Conservation (phyloP, 495 filamentous ascomycete species). For the Annulohypoxylon nitens region DNA sequence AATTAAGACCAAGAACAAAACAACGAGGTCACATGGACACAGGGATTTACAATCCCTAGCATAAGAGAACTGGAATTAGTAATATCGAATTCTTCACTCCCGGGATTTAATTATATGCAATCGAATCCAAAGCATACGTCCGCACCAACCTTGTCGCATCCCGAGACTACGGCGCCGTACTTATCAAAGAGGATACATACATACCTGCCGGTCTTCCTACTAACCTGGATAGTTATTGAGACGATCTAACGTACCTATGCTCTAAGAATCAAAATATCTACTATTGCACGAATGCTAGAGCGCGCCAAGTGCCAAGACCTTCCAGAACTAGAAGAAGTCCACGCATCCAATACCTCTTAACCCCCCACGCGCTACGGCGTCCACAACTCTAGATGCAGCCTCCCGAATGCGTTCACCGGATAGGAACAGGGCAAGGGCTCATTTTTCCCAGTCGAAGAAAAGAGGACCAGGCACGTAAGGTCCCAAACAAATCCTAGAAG, state of each 20-base stretch:
- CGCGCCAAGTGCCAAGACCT: slow-evolving; percentile 36
- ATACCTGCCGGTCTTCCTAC: no score
- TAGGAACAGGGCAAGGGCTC: slow-evolving; percentile 24
- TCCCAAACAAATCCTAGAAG: background rate
- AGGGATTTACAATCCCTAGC: slow-evolving; percentile 15
- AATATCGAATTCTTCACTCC: slow-evolving; percentile 8
- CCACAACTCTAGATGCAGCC: slow-evolving; percentile 18
- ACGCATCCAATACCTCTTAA: background rate
- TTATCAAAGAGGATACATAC: background rate
- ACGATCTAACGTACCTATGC: background rate
- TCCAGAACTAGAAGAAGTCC: slow-evolving; percentile 43
- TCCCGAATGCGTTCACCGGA: slow-evolving; percentile 44
- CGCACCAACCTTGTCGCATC: slow-evolving; percentile 19
- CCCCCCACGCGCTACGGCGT: slow-evolving; percentile 28
- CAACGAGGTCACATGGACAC: slow-evolving; percentile 2
- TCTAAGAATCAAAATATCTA: background rate
- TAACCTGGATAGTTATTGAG: slow-evolving; percentile 18
- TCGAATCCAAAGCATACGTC: slow-evolving; percentile 23
- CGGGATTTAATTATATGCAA: slow-evolving; percentile 16
- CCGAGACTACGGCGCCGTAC: slow-evolving; percentile 29
- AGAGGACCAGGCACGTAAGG: background rate
- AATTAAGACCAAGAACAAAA: slow-evolving; percentile 11
- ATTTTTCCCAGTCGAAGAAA: slow-evolving; percentile 19
- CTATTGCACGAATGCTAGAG: slow-evolving; percentile 1
- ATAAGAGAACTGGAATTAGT: slow-evolving; percentile 2